Percentiles rank a stretch among this genome's conserved stretches.
Conservation (phyloP, 2,329 filamentous ascomycete genomes). For the Thelonectria discophora region DNA sequence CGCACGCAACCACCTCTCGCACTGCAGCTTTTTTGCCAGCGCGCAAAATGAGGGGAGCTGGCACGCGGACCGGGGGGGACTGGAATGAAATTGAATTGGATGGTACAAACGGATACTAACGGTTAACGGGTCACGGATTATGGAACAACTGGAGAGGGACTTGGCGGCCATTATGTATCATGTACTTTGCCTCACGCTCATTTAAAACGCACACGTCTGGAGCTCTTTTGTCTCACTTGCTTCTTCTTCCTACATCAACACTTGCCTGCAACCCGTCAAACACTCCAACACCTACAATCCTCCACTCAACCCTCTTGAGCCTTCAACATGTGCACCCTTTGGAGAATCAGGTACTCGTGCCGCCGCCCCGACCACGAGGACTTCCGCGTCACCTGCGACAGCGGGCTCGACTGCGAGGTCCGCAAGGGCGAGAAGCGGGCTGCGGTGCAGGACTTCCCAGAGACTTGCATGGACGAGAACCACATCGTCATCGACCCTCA, state of each 20-base stretch:
- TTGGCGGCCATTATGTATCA: not conserved
- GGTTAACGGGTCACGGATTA: not conserved
- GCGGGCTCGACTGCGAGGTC: not conserved
- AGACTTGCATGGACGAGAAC: not conserved
- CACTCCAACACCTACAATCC: too few species aligned
- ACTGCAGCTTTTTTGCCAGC: too few species aligned
- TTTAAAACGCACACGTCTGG: not conserved
- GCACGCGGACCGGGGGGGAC: not conserved
- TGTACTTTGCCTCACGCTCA: not conserved
- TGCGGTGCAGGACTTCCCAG: not conserved
- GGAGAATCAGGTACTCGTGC: not conserved
- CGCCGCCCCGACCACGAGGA: conserved; percentile 1
- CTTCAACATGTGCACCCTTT: not conserved
- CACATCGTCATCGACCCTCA: not conserved
- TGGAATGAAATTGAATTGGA: not conserved
- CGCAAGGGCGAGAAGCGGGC: not conserved
- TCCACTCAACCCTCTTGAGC: not conserved
- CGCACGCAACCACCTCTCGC: too few species aligned
- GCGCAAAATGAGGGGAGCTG: not conserved
- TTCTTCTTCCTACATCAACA: too few species aligned
- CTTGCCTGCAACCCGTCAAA: too few species aligned
- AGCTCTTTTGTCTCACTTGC: not conserved
- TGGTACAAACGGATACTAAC: not conserved
- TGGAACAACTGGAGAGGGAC: not conserved
- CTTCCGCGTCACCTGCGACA: not conserved